Conservation (phyloP, 495 filamentous ascomycete species). For the Cenococcum geophilum region DNA sequence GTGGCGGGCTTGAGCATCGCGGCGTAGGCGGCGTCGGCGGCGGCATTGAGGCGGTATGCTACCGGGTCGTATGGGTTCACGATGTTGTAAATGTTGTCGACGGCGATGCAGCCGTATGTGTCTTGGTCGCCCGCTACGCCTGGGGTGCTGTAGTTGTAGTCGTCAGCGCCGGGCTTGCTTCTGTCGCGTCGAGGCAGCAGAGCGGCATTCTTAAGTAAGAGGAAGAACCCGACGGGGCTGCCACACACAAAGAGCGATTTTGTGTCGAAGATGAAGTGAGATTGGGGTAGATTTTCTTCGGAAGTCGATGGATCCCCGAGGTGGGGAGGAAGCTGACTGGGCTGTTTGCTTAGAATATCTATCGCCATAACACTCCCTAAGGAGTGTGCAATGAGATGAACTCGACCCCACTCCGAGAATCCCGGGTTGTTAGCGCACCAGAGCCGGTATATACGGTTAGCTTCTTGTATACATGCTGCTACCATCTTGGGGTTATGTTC, state of each 20-base stretch:
- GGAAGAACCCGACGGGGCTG: slow-evolving; percentile 90
- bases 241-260: slow-evolving; percentile 83
- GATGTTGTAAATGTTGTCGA: slow-evolving; percentile 96
- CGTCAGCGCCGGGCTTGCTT: slow-evolving; percentile 64
- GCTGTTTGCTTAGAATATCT: slow-evolving; percentile 84
- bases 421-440: slow-evolving; percentile 91
- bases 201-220: slow-evolving; percentile 75
- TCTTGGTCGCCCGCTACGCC: slow-evolving; percentile 70
- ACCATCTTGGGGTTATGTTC: slow-evolving; percentile 89
- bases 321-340: slow-evolving; percentile 53
- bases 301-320: slow-evolving; percentile 48
- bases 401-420: slow-evolving; percentile 72
- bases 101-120: slow-evolving; percentile 80
- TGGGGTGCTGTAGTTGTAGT: slow-evolving; percentile 37
- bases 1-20: slow-evolving; percentile 66
- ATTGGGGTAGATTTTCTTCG: slow-evolving; percentile 41
- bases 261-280: slow-evolving; percentile 85
- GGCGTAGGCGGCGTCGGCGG: slow-evolving; percentile 75
- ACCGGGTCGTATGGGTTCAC: slow-evolving; percentile 60
- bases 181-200: slow-evolving; percentile 73
- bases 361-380: slow-evolving; percentile 89
- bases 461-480: slow-evolving; percentile 78
- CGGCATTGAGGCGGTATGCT: slow-evolving; percentile 84
- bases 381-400: slow-evolving; percentile 90
- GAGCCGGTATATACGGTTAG: slow-evolving; percentile 85